Evolutionary conservation across 225 moss, liverwort and hornwort genomes (phyloP).

Genomic region (Neckera pumila): DNA sequence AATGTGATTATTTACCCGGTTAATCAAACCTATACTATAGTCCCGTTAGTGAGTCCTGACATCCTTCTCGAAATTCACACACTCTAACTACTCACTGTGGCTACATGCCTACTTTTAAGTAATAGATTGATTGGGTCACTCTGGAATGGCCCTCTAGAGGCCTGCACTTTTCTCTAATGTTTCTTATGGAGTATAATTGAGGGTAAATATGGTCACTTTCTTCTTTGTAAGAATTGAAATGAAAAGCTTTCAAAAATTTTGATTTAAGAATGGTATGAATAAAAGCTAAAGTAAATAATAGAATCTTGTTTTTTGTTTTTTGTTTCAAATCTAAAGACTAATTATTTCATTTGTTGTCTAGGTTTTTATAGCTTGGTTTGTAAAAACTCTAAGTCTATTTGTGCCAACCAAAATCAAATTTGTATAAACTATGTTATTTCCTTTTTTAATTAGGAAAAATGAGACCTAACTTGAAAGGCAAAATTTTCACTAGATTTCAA

Average conservation of each 20-base stretch:
- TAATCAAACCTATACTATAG: too few species aligned
- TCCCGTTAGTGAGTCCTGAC: too few species aligned
- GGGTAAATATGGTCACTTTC: not conserved
- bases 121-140: too few species aligned
- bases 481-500: not conserved
- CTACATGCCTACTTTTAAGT: too few species aligned
- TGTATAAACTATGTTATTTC: accelerated
- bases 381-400: too few species aligned
- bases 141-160: too few species aligned
- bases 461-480: not conserved
- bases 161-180: too few species aligned
- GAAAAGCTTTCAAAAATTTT: not conserved
- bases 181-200: not conserved
- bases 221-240: not conserved
- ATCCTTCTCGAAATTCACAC: too few species aligned
- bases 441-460: not conserved
- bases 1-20: too few species aligned
- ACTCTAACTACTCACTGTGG: too few species aligned
- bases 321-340: not conserved
- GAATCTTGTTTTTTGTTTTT: not conserved
- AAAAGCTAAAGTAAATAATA: too few species aligned
- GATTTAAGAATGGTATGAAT: not conserved
- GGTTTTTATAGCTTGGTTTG: not conserved
- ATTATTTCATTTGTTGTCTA: not conserved
- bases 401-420: not conserved